These are phyloP conservation scores for Sclerotinia borealis DNA, from an alignment of 2,329 filamentous ascomycete species.

Conservation along the genomic window DNA sequence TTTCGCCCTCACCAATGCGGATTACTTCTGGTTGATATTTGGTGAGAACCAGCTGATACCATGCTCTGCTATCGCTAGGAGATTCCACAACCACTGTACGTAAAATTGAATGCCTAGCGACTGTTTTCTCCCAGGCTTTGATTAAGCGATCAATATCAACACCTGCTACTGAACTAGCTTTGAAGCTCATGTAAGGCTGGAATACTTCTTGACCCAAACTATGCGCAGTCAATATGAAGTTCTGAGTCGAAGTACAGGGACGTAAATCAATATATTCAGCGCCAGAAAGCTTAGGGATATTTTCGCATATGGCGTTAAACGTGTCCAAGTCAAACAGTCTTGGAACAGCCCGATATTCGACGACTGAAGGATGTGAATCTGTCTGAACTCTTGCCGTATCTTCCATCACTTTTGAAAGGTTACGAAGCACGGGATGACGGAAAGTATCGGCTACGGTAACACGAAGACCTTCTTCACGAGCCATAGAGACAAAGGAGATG, in stretches of 20 bases:
- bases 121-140: too few relatives aligned
- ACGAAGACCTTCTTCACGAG: conserved; percentile 25
- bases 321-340: neutral
- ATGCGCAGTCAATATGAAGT: too few relatives aligned
- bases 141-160: too few relatives aligned
- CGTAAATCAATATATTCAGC: neutral
- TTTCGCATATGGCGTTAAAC: neutral
- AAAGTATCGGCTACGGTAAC: conserved; percentile 41
- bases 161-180: too few relatives aligned
- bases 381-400: neutral
- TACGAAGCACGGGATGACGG: neutral
- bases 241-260: neutral
- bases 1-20: too few relatives aligned
- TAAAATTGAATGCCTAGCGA: too few relatives aligned
- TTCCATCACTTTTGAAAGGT: neutral
- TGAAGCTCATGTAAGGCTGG: too few relatives aligned
- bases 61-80: too few relatives aligned
- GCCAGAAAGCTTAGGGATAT: neutral
- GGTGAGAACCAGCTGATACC: too few relatives aligned
- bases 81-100: too few relatives aligned
- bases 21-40: too few relatives aligned
- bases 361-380: neutral
- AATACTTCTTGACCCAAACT: too few relatives aligned
- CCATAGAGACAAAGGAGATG: conserved; percentile 39
- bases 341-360: neutral